Conservation (phyloP, 2,329 filamentous ascomycete genomes). For the Cercospora berteroae region DNA sequence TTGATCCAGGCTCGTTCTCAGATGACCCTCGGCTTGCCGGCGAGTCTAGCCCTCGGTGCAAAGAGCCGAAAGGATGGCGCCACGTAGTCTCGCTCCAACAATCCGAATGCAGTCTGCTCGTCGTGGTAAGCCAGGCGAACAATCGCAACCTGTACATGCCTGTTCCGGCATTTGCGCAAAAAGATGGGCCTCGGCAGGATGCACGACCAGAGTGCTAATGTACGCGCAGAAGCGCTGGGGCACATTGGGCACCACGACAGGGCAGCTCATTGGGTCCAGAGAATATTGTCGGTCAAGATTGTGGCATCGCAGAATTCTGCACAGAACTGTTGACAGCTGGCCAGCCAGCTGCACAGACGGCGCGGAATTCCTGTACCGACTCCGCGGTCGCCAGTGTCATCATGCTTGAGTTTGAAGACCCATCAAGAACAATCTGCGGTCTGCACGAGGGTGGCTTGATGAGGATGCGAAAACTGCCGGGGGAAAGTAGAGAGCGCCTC, state of each 20-base stretch:
- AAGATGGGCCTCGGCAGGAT: background rate
- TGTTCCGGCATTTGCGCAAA: background rate
- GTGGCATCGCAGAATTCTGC: background rate
- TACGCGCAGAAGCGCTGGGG: background rate
- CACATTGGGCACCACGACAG: background rate
- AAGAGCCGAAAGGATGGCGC: background rate
- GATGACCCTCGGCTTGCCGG: background rate
- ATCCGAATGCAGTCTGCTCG: background rate
- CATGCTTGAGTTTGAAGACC: conserved; percentile 12
- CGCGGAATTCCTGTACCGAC: background rate
- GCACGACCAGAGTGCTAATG: background rate
- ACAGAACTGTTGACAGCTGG: background rate
- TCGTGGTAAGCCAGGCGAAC: background rate
- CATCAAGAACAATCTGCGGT: conserved; percentile 24
- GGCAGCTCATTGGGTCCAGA: background rate
- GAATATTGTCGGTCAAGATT: background rate
- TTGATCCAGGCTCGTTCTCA: background rate
- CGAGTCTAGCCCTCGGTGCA: background rate
- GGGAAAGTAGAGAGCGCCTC: conserved; percentile 33
- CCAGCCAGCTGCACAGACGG: background rate
- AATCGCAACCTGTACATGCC: background rate
- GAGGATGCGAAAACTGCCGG: conserved; percentile 23
- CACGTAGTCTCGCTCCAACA: background rate
- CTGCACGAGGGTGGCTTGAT: conserved; percentile 20
- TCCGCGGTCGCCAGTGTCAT: background rate